A percentile compares a stretch with the other conserved stretches of the same genome.
These are phyloP conservation scores for Corynascus novoguineensis DNA, from an alignment of 495 filamentous ascomycete species.

Conservation along the genomic window DNA sequence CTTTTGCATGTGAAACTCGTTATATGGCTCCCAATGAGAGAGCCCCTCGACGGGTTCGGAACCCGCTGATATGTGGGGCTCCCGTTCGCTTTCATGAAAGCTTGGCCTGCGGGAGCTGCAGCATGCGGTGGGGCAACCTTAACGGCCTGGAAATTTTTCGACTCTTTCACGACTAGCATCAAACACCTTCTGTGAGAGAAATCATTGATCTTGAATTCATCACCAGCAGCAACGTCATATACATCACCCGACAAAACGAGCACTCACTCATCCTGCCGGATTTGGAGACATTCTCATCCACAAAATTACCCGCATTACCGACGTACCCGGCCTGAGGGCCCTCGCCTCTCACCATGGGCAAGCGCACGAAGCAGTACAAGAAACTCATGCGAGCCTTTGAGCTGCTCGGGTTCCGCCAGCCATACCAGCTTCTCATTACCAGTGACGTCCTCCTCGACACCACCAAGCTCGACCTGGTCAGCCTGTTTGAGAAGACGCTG, in stretches of 20 bases:
- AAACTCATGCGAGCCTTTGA: conserved; percentile 86
- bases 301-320: background rate
- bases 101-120: conserved; percentile 10
- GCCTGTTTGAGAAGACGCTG: conserved; percentile 58
- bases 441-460: conserved; percentile 33
- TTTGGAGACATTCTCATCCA: too few relatives aligned
- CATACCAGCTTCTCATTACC: conserved; percentile 75
- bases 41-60: background rate
- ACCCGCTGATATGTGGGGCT: conserved; percentile 5
- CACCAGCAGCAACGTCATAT: background rate
- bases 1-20: too few relatives aligned
- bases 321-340: background rate
- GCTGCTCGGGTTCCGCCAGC: conserved; percentile 66
- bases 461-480: conserved; percentile 69
- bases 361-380: conserved; percentile 90
- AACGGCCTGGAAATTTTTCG: conserved; percentile 25
- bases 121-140: conserved; percentile 8
- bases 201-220: background rate
- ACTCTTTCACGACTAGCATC: background rate
- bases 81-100: conserved; percentile 3
- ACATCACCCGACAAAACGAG: background rate
- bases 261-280: background rate
- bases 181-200: background rate
- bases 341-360: conserved; percentile 47
- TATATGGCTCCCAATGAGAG: too few relatives aligned